A percentile compares a stretch with the other conserved stretches of the same genome.
Evolutionary conservation across 495 filamentous ascomycete species (phyloP).

Genomic region (Penicillium paradoxum): DNA sequence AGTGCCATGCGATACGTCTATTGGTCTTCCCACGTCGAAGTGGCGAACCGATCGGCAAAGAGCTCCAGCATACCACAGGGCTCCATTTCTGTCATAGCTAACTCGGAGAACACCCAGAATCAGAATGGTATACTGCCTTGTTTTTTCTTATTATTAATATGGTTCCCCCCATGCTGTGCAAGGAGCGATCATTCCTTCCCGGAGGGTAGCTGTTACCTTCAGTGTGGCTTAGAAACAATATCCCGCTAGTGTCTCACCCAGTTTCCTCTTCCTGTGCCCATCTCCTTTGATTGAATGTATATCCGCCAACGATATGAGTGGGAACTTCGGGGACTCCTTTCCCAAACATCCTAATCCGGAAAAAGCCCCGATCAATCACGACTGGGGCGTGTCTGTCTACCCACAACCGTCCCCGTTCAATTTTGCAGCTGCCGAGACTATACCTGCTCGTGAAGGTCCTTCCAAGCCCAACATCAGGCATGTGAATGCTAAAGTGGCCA

Average conservation of each 20-base stretch:
- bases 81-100: constrained; percentile 12
- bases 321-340: constrained; percentile 17
- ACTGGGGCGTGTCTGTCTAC: constrained; percentile 18
- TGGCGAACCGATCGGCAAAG: constrained; percentile 28
- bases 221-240: background rate
- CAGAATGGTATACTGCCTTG: too few species aligned
- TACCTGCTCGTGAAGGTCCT: constrained; percentile 14
- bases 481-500: constrained; percentile 34
- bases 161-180: background rate
- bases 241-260: constrained; percentile 8
- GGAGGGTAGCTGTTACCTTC: background rate
- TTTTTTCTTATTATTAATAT: constrained; percentile 11
- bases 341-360: constrained; percentile 14
- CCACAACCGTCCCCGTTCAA: constrained; percentile 11
- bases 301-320: constrained; percentile 22
- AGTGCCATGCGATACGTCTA: background rate
- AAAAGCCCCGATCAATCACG: constrained; percentile 17
- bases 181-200: background rate
- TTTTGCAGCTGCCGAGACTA: constrained; percentile 11
- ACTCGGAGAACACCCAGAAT: background rate
- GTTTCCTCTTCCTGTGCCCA: background rate
- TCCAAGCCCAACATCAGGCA: constrained; percentile 12
- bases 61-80: constrained; percentile 38
- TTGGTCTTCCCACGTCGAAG: background rate
- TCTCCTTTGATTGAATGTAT: background rate